Conservation (phyloP, 768 basidiomycete genomes). For the Collybia mongolica region DNA sequence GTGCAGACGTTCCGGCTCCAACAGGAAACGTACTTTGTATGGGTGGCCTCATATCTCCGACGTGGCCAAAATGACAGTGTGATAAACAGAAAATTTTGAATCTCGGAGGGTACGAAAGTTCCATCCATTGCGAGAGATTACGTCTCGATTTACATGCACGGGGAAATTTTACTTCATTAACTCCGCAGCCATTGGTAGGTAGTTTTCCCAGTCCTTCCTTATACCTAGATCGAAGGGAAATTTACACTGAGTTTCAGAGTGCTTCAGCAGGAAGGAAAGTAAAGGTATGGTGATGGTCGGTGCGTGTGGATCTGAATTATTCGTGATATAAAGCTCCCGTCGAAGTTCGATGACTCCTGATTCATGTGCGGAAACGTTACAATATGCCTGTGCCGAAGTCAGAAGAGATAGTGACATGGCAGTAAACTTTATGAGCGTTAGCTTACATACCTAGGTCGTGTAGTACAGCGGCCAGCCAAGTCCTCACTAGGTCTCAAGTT, state of each 20-base stretch:
- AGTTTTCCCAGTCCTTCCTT: conserved; percentile 43
- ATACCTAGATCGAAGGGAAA: conserved; percentile 59
- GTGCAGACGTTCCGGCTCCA: conserved; percentile 34
- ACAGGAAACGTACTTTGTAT: conserved; percentile 45
- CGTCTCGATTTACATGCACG: conserved; percentile 33
- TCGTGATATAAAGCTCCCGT: conserved; percentile 35
- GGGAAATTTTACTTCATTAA: conserved; percentile 22
- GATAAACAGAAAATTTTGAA: conserved; percentile 45
- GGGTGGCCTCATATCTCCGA: conserved; percentile 47
- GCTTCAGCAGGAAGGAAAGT: conserved; percentile 51
- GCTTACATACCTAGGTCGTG: no score
- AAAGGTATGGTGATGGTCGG: conserved; percentile 35
- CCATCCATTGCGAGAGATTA: conserved; percentile 55
- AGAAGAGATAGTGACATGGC: conserved; percentile 37
- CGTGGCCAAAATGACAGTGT: conserved; percentile 56
- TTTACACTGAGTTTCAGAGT: conserved; percentile 37
- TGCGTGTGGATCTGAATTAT: conserved; percentile 22
- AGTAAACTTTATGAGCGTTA: no score
- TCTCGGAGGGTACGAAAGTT: conserved; percentile 35
- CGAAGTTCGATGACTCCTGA: conserved; percentile 42
- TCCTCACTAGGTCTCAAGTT: no score
- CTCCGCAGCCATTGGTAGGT: conserved; percentile 30
- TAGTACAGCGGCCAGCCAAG: no score
- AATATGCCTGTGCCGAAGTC: conserved; percentile 43
- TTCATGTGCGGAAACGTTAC: conserved; percentile 55